Evolutionary conservation across 2,329 filamentous ascomycete species (phyloP).

Genomic region (Phoma sp.): DNA sequence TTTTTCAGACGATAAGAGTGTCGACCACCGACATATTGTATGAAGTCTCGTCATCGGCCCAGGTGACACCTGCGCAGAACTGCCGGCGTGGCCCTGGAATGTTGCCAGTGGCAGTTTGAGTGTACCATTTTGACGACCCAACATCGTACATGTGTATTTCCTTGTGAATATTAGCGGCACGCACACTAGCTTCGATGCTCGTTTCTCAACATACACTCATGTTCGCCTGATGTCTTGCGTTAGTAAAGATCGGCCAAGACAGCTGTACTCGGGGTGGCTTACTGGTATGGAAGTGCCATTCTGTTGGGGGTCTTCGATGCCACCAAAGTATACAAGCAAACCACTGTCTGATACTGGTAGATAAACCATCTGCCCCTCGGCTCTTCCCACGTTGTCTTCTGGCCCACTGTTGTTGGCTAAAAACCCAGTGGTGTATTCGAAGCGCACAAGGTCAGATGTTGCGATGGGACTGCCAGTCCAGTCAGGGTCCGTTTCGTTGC

Average conservation of each 20-base stretch:
- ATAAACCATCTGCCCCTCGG: constrained; percentile 66
- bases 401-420: constrained; percentile 62
- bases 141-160: constrained; percentile 67
- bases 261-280: background rate
- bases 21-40: constrained; percentile 63
- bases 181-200: background rate
- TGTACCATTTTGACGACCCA: constrained; percentile 64
- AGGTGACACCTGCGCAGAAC: constrained; percentile 67
- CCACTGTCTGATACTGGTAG: constrained; percentile 66
- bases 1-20: too few species aligned
- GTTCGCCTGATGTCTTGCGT: constrained; percentile 30
- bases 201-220: constrained; percentile 40
- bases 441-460: constrained; percentile 61
- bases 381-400: constrained; percentile 61
- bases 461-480: constrained; percentile 59
- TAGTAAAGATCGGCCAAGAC: background rate
- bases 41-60: constrained; percentile 64
- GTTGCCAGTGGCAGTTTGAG: constrained; percentile 61
- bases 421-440: constrained; percentile 60
- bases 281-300: constrained; percentile 55
- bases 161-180: constrained; percentile 24
- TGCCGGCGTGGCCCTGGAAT: constrained; percentile 60
- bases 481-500: constrained; percentile 58
- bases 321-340: constrained; percentile 67
- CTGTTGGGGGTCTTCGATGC: constrained; percentile 55